A percentile compares a stretch with the other conserved stretches of the same genome.
Evolutionary conservation across 768 basidiomycete genomes (phyloP).

Genomic region (Suillus plorans): DNA sequence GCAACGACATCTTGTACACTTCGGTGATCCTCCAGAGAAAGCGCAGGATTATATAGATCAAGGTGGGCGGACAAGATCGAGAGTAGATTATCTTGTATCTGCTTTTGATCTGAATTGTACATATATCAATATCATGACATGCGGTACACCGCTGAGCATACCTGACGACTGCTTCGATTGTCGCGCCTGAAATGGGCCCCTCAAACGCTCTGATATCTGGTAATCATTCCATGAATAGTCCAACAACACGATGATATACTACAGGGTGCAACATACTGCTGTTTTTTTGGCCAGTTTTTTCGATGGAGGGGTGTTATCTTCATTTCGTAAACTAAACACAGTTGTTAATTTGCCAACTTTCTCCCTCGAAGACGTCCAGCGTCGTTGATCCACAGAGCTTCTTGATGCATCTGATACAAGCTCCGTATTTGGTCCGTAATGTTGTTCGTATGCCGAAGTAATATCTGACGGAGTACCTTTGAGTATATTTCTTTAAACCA

Average conservation of each 20-base stretch:
- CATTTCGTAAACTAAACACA: slow-evolving; percentile 46
- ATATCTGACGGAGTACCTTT: slow-evolving; percentile 12
- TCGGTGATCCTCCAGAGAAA: slow-evolving; percentile 64
- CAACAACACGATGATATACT: background rate
- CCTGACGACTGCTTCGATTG: slow-evolving; percentile 56
- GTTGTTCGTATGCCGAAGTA: slow-evolving; percentile 61
- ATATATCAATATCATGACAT: slow-evolving; percentile 10
- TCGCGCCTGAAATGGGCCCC: slow-evolving; percentile 50
- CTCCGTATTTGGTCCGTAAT: slow-evolving; percentile 67
- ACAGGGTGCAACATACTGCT: slow-evolving; percentile 17
- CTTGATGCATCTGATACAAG: slow-evolving; percentile 50
- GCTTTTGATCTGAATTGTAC: slow-evolving; percentile 40
- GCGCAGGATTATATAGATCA: slow-evolving; percentile 75
- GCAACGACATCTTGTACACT: slow-evolving; percentile 65
- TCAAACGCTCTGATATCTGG: slow-evolving; percentile 60
- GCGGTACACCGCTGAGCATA: slow-evolving; percentile 20
- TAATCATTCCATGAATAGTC: background rate
- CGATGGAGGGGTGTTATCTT: slow-evolving; percentile 34
- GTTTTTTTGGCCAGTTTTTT: slow-evolving; percentile 23
- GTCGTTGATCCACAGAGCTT: slow-evolving; percentile 48
- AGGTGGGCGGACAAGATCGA: slow-evolving; percentile 62
- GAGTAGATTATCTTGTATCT: slow-evolving; percentile 68
- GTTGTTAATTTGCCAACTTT: slow-evolving; percentile 53
- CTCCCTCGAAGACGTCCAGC: slow-evolving; percentile 55
- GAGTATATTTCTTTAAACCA: background rate